Evolutionary conservation across 768 basidiomycete genomes (phyloP), one percentile per base, ranked within the genome.

Genomic region (Mrakia frigida): DNA sequence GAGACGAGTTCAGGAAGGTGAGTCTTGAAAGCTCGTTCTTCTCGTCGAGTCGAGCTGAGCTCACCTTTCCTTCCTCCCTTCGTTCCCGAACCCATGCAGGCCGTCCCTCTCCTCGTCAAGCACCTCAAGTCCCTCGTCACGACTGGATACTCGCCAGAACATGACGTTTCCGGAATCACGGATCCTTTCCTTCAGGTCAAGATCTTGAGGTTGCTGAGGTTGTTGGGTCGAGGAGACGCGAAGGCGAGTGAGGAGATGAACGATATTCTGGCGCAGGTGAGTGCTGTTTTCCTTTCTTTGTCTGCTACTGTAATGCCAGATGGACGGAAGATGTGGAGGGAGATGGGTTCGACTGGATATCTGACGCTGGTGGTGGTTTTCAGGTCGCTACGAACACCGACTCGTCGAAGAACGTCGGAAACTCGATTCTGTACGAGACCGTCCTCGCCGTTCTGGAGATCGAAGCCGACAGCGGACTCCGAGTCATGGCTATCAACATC

Each of bases 371-470:
- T 13, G 43, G 5, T 43, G 16, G 21, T 1, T 6, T 50, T 41
- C 81, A 94, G 92, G 95, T 99, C 46, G 97, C 97, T n/a, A 98
- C 97, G 2, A 99, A 98, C 83, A 99, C 97, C 0, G 97, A 99
- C 81, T 91, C 92, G 6, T 89, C 92, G 9, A 99, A 99, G 85
- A 99, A 98, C 81, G 97, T 98, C 79, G 97, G 97, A 72, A 98
- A 98, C 83, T 90, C 96, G 5, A 98, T 99, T 78, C 84, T 99
- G 43, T 99, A 99, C 83, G 97, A 99, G 85, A 96, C 96, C 0
- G 96, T 98, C 9, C 86, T 98, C 79, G 94, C 95, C 0, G 91
- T 99, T 25, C 87, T 99, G 67, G 96, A 99, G 79, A 98, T 98
- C 78, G 94, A 99, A 81, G 95, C 97, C 16, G 97, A 99, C 82